Evolutionary conservation across 805 yeast species (phyloP).

Genomic region (Teunomyces panamensis): DNA sequence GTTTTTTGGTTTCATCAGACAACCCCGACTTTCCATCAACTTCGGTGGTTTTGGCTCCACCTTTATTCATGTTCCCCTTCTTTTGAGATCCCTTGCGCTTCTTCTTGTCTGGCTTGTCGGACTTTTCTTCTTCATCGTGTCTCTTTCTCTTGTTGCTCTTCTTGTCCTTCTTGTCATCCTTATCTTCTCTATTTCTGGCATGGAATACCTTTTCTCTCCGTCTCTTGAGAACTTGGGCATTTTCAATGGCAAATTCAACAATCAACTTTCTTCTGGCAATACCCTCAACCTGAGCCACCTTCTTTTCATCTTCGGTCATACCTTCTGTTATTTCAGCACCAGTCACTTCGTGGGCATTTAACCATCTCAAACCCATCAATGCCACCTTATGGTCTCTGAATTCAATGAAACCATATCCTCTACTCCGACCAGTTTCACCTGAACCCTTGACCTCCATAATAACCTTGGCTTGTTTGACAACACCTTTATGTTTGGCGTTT

Average conservation of each 20-base stretch:
- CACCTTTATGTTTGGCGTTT: slow-evolving; percentile 76
- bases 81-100: slow-evolving; percentile 27
- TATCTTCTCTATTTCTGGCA: slow-evolving; percentile 29
- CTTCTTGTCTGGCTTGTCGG: slow-evolving; percentile 18
- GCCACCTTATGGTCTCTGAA: slow-evolving; percentile 90
- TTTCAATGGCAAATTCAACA: slow-evolving; percentile 94
- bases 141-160: slow-evolving; percentile 23
- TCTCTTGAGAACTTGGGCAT: slow-evolving; percentile 89
- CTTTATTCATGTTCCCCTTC: slow-evolving; percentile 47
- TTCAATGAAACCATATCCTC: slow-evolving; percentile 97
- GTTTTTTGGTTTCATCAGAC: slow-evolving; percentile 54
- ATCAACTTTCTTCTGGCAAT: slow-evolving; percentile 69
- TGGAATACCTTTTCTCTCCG: slow-evolving; percentile 65
- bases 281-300: slow-evolving; percentile 52
- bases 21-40: slow-evolving; percentile 31
- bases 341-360: slow-evolving; percentile 87
- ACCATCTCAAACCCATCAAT: slow-evolving; percentile 94
- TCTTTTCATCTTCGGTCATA: slow-evolving; percentile 64
- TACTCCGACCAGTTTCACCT: slow-evolving; percentile 82
- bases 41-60: slow-evolving; percentile 20
- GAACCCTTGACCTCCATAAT: slow-evolving; percentile 89
- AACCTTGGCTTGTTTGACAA: slow-evolving; percentile 89
- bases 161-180: slow-evolving; percentile 12
- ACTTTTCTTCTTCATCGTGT: slow-evolving; percentile 12
- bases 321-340: slow-evolving; percentile 68